Evolutionary conservation across 768 basidiomycete species (phyloP).

Genomic region (Mycena polygramma): DNA sequence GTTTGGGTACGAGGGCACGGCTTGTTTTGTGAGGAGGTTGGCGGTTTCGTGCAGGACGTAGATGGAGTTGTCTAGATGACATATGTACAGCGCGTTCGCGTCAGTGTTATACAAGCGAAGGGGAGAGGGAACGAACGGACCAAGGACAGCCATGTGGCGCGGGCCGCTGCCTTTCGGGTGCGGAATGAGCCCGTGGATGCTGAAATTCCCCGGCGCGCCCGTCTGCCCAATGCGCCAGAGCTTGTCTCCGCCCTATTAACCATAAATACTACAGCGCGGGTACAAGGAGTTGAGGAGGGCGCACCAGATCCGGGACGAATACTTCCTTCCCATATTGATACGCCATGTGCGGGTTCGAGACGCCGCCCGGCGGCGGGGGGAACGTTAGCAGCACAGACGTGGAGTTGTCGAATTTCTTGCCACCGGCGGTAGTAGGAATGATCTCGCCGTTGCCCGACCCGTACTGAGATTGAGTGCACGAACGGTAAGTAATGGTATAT

Average conservation of each 20-base stretch:
- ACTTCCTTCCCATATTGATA: conserved; percentile 54
- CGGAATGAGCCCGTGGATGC: conserved; percentile 56
- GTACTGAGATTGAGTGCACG: conserved; percentile 47
- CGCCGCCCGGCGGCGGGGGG: conserved; percentile 37
- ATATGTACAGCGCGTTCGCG: no score
- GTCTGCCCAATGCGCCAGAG: conserved; percentile 28
- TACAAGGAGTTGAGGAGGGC: background rate
- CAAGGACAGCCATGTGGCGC: conserved; percentile 53
- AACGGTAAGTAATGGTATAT: no score
- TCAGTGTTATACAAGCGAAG: no score
- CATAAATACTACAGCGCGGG: no score
- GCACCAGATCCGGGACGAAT: conserved; percentile 61
- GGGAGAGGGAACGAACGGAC: conserved; percentile 25
- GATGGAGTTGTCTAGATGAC: conserved; percentile 23
- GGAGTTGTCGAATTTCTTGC: conserved; percentile 39
- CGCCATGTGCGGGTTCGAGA: conserved; percentile 59
- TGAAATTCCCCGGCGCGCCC: conserved; percentile 50
- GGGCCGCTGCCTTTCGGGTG: conserved; percentile 61
- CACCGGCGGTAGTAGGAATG: conserved; percentile 46
- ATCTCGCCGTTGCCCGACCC: conserved; percentile 54
- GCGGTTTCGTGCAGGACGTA: conserved; percentile 34
- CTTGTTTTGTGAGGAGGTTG: conserved; percentile 62
- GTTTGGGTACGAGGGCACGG: conserved; percentile 63
- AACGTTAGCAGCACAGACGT: conserved; percentile 51
- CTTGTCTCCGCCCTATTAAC: conserved; percentile 53